These are phyloP conservation scores for Pythium diclinum DNA, from an alignment of 352 stramenopile species.

Conservation along the genomic window DNA sequence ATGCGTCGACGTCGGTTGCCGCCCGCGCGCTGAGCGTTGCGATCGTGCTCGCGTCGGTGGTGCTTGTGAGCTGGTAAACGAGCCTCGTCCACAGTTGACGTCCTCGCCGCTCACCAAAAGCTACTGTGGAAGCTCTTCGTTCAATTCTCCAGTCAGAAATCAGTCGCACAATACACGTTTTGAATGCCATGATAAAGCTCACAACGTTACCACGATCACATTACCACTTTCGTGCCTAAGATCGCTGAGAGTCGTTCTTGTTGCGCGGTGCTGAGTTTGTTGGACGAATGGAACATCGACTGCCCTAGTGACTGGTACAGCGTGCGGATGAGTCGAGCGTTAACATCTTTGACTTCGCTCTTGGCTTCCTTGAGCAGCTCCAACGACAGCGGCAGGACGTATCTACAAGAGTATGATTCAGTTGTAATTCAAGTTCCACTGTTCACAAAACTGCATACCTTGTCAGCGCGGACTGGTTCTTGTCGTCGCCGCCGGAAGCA, in stretches of 20 bases:
- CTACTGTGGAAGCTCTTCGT: too few relatives aligned
- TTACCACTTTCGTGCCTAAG: conserved; percentile 25
- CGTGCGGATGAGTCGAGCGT: conserved; percentile 37
- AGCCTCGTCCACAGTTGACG: too few relatives aligned
- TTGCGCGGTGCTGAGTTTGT: conserved; percentile 49
- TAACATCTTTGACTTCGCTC: conserved; percentile 66
- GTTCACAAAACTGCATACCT: too few relatives aligned
- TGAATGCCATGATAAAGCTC: too few relatives aligned
- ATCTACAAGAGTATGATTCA: too few relatives aligned
- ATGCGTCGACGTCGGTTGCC: conserved; percentile 1
- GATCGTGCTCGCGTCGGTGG: conserved; percentile 16
- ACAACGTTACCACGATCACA: neutral
- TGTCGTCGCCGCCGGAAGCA: conserved; percentile 38
- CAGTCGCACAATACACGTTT: too few relatives aligned
- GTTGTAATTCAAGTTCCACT: too few relatives aligned
- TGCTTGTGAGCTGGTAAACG: conserved; percentile 20
- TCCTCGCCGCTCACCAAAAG: too few relatives aligned
- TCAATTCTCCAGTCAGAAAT: too few relatives aligned
- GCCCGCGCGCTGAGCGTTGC: conserved; percentile 5
- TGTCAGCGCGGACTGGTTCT: conserved; percentile 50
- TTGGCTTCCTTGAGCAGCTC: conserved; percentile 76
- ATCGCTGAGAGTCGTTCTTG: conserved; percentile 54
- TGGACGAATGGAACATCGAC: conserved; percentile 26
- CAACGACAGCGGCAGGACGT: conserved; percentile 67
- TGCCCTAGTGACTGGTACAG: conserved; percentile 30